Evolutionary conservation across 257 asterid genomes (phyloP), one percentile per base, ranked within the genome.

Genomic region (Vinca minor): DNA sequence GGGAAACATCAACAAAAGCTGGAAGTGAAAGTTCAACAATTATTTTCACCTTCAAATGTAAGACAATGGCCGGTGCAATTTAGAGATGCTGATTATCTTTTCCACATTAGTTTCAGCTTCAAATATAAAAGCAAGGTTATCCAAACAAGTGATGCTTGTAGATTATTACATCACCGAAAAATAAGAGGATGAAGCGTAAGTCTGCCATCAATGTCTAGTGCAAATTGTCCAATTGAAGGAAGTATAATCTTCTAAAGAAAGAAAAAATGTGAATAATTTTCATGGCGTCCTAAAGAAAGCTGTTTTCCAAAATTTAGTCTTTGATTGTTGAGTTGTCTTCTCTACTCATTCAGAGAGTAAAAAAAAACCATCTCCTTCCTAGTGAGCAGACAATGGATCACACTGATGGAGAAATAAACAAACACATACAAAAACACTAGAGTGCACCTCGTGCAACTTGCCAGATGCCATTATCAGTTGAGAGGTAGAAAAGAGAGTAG

Each of bases 1-100:
- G 99, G 46, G 99, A 77, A 67, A 93, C 94, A 75, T 93, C 99
- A 42, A 81, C 85, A 75, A 93, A 93, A 71, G 97, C 99, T 93
- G 90, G 74, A 78, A 63, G 45, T 23, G 35, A 68, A 57, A 74
- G 48, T 39, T 48, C 54, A 46, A 74, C 2, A 29, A 25, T 52
- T 4, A 20, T 11, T 62, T 62, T 42, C 66, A 56, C 49, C n/a
- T 63, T 44, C 41, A 52, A 14, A 67, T 35, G 21, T 36, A 42
- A 65, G 28, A 42, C 21, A 39, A 8, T 45, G 2, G 4, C 15
- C 14, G 3, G 32, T 31, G 41, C 39, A 55, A 55, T 7, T 15
- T 55, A 55, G 6, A 4, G 25, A 17, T 28, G 38, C 38, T 15
- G n/a, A n/a, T n/a, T n/a, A n/a, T n/a, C n/a, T 25, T 53, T 15